Percentiles rank a stretch among this genome's conserved stretches.
phyloP scores from a whole-genome alignment of 768 basidiomycete genomes.

The Boletellus ananiceps region DNA sequence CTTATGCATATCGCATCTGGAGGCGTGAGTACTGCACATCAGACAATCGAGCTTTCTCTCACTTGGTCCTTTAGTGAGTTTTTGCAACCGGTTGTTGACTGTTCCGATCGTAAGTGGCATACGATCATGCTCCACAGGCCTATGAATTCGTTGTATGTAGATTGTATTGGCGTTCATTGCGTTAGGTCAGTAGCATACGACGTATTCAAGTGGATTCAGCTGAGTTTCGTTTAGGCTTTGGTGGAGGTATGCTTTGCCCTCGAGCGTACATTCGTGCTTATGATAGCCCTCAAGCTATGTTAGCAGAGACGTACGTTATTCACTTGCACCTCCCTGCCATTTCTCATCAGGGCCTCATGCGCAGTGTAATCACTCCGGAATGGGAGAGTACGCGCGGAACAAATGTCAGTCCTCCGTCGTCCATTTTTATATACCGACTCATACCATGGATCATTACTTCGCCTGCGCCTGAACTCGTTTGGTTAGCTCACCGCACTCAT shows the following conservation, averaged over 20 bases:
- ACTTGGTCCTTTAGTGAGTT: constrained; percentile 26
- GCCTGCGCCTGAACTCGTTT: too few species aligned
- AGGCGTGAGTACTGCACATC: constrained; percentile 23
- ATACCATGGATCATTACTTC: not conserved
- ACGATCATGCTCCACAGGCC: not conserved
- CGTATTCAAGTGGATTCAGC: not conserved
- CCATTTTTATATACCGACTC: not conserved
- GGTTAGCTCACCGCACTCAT: constrained; percentile 28
- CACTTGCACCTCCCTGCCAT: not conserved
- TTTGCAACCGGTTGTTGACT: constrained; percentile 28
- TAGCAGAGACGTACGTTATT: constrained; percentile 28
- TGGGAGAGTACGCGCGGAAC: constrained; percentile 32
- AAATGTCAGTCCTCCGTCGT: constrained; percentile 21
- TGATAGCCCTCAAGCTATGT: constrained; percentile 22
- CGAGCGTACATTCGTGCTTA: constrained; percentile 1
- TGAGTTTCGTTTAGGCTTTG: constrained; percentile 18
- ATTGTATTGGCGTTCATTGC: constrained; percentile 28
- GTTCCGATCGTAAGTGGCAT: constrained; percentile 28
- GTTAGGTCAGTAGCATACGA: constrained; percentile 15
- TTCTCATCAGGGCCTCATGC: not conserved
- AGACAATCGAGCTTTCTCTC: not conserved
- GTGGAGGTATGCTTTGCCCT: constrained; percentile 22
- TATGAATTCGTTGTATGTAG: constrained; percentile 4
- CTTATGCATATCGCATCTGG: constrained; percentile 37
- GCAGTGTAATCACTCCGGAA: constrained; percentile 27